Evolutionary conservation across 176 grass and related monocot species (phyloP).

Genomic region (Rhynchospora tenuis): DNA sequence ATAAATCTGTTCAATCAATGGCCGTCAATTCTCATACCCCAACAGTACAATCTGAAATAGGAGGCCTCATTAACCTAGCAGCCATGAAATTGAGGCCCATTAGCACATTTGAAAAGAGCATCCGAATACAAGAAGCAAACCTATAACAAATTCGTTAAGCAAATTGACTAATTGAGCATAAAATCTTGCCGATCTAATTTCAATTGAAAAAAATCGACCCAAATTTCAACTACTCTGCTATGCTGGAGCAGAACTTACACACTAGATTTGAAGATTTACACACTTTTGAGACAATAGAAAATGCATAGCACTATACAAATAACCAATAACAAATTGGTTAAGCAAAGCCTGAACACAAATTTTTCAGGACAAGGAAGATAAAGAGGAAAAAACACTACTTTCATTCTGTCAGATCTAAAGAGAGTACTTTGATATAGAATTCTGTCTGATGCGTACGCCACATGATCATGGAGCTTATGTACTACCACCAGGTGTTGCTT

Average conservation of each 20-base stretch:
- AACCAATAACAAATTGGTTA: not conserved
- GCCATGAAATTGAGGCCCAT: not conserved
- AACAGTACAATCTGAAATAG: not conserved
- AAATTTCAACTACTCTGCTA: not conserved
- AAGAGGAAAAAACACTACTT: not conserved
- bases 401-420: conserved; percentile 13
- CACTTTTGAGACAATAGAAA: not conserved
- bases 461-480: not conserved
- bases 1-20: too few relatives aligned
- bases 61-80: not conserved
- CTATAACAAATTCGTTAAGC: too few relatives aligned
- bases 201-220: not conserved
- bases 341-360: conserved; percentile 10
- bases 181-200: not conserved
- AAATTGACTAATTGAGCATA: not conserved
- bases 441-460: not conserved
- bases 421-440: not conserved
- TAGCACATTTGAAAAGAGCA: not conserved
- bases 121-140: too few relatives aligned
- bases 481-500: not conserved
- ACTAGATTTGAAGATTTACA: not conserved
- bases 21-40: not conserved
- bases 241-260: not conserved
- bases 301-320: conserved; percentile 5
- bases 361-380: not conserved